These are phyloP conservation scores for Aspergillus quadrilineatus DNA, from an alignment of 2,329 filamentous ascomycete species.

Conservation along the genomic window DNA sequence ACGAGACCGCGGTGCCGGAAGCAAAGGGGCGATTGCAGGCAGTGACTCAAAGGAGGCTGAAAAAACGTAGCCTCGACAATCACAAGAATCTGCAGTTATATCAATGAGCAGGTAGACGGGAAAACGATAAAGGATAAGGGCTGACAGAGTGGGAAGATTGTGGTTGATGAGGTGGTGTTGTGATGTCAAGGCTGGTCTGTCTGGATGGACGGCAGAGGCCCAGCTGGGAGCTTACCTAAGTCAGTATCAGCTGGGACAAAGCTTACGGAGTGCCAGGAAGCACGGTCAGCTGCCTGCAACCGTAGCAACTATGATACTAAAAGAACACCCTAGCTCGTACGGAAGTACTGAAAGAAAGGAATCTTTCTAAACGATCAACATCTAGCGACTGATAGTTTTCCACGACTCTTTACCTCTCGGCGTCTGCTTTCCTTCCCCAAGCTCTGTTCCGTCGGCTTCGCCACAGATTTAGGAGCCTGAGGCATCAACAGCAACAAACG, in stretches of 20 bases:
- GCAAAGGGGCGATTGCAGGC: constrained; percentile 25
- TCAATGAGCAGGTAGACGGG: constrained; percentile 21
- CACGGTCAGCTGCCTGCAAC: constrained; percentile 2
- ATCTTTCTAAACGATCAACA: no score
- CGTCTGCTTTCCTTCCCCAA: not conserved
- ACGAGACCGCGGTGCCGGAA: constrained; percentile 28
- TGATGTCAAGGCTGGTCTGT: constrained; percentile 39
- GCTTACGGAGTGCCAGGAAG: constrained; percentile 8
- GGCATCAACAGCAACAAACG: constrained; percentile 9
- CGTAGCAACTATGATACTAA: not conserved
- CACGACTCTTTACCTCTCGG: not conserved
- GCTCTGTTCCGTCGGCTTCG: constrained; percentile 4
- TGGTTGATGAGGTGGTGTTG: constrained; percentile 34
- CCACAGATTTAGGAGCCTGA: constrained; percentile 11
- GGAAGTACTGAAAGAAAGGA: no score
- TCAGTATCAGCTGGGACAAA: constrained; percentile 24
- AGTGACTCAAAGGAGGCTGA: constrained; percentile 16
- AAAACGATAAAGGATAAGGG: constrained; percentile 23
- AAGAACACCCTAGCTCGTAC: not conserved
- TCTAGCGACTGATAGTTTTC: no score
- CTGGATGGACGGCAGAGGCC: constrained; percentile 32
- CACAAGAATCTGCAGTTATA: constrained; percentile 11
- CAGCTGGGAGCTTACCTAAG: constrained; percentile 31
- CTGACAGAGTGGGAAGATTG: constrained; percentile 13
- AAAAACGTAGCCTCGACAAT: constrained; percentile 14